Evolutionary conservation across 2,329 filamentous ascomycete genomes (phyloP), one percentile per base, ranked within the genome.

Genomic region (Penicillium sp.): DNA sequence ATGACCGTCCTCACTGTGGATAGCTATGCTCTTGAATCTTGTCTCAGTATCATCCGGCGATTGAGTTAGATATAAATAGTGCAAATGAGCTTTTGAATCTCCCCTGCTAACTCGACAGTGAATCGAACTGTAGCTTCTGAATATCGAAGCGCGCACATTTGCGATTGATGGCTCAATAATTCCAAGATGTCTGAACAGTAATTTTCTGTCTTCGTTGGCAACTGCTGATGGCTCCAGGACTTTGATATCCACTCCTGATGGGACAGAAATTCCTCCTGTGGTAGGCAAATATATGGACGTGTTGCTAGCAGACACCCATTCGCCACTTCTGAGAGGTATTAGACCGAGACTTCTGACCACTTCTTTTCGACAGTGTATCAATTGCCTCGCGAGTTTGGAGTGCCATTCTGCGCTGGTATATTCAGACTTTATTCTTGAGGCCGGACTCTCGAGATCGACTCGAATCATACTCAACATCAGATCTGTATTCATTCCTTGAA

Each of bases 51-150:
- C 27, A n/a, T 30, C 27, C 27, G 12, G 4, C 12, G 27, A 10
- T 30, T 49, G 46, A 20, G 46, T 42, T 29, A 21, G 46, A 34
- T 49, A 49, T n/a, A 49, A 42, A 29, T 33, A 49, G 18, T 18
- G 6, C 36, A 49, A 42, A 10, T 49, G 36, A 13, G 13, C 37
- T 20, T 49, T 49, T 34, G 36, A 49, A 23, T 33, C 27, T 30
- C 13, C 24, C 24, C 29, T 30, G 40, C 40, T 20, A 13, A 24
- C 18, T 13, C 30, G n/a, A 18, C 15, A 18, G 23, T 4, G 20
- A 7, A 5, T 4, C 4, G 15, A 32, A 24, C 23, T 26, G 30
- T 43, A 26, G 7, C 8, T 43, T 21, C n/a, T 20, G 13, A 43
- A 32, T 17, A 32, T 24, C 20, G n/a, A 17, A 3, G 9, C 7